Conservation (phyloP, 2,329 filamentous ascomycete genomes). For the Sclerotinia trifoliorum region DNA sequence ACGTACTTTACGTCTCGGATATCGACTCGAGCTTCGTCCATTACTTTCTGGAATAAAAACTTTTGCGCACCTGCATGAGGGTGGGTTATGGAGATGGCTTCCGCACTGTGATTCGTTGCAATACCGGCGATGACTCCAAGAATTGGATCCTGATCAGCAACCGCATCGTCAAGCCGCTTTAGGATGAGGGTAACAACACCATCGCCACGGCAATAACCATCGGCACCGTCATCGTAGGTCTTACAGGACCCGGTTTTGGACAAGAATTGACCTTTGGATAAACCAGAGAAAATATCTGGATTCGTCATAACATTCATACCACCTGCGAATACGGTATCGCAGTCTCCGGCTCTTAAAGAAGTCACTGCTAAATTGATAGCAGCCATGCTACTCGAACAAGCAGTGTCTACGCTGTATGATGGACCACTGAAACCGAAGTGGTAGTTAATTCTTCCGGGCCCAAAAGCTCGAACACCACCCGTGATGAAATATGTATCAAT, state of each 20-base stretch:
- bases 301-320: conserved; percentile 41
- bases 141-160: conserved; percentile 57
- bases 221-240: conserved; percentile 36
- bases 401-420: conserved; percentile 58
- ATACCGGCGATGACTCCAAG: conserved; percentile 50
- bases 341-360: conserved; percentile 48
- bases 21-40: conserved; percentile 22
- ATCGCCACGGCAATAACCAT: conserved; percentile 28
- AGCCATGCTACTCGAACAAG: conserved; percentile 56
- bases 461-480: conserved; percentile 35
- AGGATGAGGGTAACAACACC: conserved; percentile 55
- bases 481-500: conserved; percentile 36
- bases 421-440: conserved; percentile 47
- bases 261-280: conserved; percentile 47
- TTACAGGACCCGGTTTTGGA: conserved; percentile 42
- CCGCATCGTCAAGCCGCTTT: conserved; percentile 43
- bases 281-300: conserved; percentile 27
- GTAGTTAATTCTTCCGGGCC: conserved; percentile 41
- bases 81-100: conserved; percentile 6
- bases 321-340: conserved; percentile 45
- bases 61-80: conserved; percentile 24
- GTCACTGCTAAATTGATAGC: conserved; percentile 54
- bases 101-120: conserved; percentile 46
- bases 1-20: conserved; percentile 25
- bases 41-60: conserved; percentile 22